Conservation (phyloP, 75 land plant genomes). For the Cunninghamia lanceolata region DNA sequence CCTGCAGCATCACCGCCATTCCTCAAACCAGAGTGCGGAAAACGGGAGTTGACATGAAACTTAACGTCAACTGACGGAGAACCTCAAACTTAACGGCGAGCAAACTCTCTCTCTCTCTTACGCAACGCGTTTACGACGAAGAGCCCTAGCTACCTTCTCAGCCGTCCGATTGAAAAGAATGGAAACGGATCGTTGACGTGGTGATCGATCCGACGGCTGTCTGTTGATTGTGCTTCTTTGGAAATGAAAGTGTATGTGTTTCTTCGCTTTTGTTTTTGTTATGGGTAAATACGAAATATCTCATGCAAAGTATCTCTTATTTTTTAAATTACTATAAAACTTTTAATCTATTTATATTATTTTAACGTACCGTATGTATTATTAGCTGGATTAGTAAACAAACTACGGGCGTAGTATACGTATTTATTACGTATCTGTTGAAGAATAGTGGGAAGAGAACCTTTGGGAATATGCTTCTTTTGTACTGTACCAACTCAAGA, state of each 20-base stretch:
- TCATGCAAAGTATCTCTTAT: neutral
- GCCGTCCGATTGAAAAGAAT: neutral
- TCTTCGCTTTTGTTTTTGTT: neutral
- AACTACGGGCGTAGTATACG: neutral
- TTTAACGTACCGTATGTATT: neutral
- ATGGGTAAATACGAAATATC: neutral
- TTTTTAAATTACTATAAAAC: no score
- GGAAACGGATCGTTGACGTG: slow-evolving; percentile 4
- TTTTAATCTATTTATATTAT: no score
- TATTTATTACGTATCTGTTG: neutral
- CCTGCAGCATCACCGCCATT: slow-evolving; percentile 10
- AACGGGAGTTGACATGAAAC: slow-evolving; percentile 7
- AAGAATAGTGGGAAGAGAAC: neutral
- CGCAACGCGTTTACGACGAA: slow-evolving; percentile 5
- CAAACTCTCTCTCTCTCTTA: neutral
- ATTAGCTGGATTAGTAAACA: neutral
- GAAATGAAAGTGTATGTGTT: neutral
- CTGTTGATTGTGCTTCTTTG: neutral
- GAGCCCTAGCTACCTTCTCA: neutral
- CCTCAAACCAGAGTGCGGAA: neutral
- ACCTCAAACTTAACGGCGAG: slow-evolving; percentile 10
- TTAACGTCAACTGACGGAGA: slow-evolving; percentile 9
- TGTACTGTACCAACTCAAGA: neutral
- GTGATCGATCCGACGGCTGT: neutral
- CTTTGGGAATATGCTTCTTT: neutral